Conservation (phyloP, 2,329 filamentous ascomycete genomes). For the Exserohilum turcica region DNA sequence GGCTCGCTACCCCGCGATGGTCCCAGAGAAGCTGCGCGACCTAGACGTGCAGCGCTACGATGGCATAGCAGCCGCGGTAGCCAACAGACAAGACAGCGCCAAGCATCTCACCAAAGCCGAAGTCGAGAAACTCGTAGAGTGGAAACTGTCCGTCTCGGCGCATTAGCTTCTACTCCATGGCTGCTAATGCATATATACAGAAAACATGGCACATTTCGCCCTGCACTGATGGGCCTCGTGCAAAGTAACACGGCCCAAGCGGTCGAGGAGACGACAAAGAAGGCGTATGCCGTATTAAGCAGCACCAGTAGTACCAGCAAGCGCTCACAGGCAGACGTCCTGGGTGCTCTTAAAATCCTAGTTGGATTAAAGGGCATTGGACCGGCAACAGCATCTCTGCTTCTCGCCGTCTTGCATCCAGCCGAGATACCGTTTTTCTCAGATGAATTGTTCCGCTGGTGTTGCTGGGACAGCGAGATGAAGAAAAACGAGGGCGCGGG, state of each 20-base stretch:
- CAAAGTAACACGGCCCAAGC: slow-evolving; percentile 62
- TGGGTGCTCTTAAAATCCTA: slow-evolving; percentile 58
- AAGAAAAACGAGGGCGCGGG: slow-evolving; percentile 42
- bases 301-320: no score
- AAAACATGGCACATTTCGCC: slow-evolving; percentile 58
- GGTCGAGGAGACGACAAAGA: slow-evolving; percentile 57
- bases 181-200: slow-evolving; percentile 28
- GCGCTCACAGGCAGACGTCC: not conserved
- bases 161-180: no score
- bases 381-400: slow-evolving; percentile 76
- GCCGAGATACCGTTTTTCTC: slow-evolving; percentile 72
- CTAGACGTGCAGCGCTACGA: slow-evolving; percentile 43
- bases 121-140: slow-evolving; percentile 45
- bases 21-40: slow-evolving; percentile 34
- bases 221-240: slow-evolving; percentile 53
- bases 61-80: slow-evolving; percentile 31
- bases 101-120: slow-evolving; percentile 34
- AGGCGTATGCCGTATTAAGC: slow-evolving; percentile 54
- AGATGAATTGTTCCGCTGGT: slow-evolving; percentile 78
- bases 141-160: slow-evolving; percentile 42
- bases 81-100: slow-evolving; percentile 12
- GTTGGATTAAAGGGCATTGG: slow-evolving; percentile 73
- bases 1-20: slow-evolving; percentile 32
- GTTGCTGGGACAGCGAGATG: slow-evolving; percentile 58
- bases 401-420: slow-evolving; percentile 69